Evolutionary conservation across 1,284 basidiomycete genomes (phyloP).

Genomic region (Boletus sp.): DNA sequence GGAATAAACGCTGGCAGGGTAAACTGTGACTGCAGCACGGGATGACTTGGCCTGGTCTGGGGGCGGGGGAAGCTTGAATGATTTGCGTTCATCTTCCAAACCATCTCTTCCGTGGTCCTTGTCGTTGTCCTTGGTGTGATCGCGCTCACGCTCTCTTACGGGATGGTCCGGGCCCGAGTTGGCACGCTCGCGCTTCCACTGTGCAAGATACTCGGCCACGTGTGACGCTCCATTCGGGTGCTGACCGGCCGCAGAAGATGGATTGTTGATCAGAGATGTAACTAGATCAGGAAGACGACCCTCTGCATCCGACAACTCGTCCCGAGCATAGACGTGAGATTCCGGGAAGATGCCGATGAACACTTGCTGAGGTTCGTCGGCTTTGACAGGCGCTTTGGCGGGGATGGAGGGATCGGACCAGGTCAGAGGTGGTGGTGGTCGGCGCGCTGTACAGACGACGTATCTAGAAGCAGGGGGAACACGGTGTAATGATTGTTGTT

Average conservation of each 20-base stretch:
- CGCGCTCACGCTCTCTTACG: conserved; percentile 58
- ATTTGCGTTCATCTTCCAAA: conserved; percentile 45
- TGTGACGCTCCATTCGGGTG: conserved; percentile 37
- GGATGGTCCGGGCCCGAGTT: conserved; percentile 37
- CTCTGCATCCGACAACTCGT: conserved; percentile 86
- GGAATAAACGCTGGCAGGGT: conserved; percentile 62
- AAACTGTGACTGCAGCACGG: conserved; percentile 65
- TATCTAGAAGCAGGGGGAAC: conserved; percentile 55
- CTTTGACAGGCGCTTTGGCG: conserved; percentile 45
- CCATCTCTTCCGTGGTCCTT: conserved; percentile 58
- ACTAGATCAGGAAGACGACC: conserved; percentile 76
- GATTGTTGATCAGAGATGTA: conserved; percentile 38
- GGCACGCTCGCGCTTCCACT: conserved; percentile 46
- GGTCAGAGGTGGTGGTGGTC: conserved; percentile 58
- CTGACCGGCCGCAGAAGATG: conserved; percentile 32
- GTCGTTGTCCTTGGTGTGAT: conserved; percentile 50
- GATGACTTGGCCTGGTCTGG: conserved; percentile 69
- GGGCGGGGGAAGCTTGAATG: conserved; percentile 67
- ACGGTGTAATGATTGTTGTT: conserved; percentile 5
- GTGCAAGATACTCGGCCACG: conserved; percentile 37
- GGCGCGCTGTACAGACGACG: conserved; percentile 68
- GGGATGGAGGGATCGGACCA: conserved; percentile 59
- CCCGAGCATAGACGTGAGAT: conserved; percentile 85
- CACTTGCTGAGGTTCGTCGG: conserved; percentile 79
- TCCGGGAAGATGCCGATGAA: conserved; percentile 96